Evolutionary conservation across 306 rosid genomes (phyloP).

Genomic region (Trifolium pratense): DNA sequence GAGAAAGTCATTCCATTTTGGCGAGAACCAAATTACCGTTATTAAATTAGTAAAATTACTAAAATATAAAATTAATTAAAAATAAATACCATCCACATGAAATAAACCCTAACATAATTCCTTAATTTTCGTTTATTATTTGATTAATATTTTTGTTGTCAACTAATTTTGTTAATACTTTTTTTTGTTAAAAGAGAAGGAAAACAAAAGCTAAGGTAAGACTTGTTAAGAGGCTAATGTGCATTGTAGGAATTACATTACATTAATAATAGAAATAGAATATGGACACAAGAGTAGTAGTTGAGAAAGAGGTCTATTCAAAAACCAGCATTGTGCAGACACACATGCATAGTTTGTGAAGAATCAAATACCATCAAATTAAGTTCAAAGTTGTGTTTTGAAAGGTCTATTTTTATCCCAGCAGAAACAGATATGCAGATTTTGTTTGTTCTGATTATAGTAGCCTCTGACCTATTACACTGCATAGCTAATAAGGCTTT

Average conservation of each 20-base stretch:
- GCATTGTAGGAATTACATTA: not conserved
- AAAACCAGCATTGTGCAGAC: conserved; percentile 41
- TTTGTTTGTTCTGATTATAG: conserved; percentile 48
- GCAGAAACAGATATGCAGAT: conserved; percentile 38
- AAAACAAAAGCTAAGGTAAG: too few species aligned
- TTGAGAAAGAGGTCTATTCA: conserved; percentile 54
- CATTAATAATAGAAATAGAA: not conserved
- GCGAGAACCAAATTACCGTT: too few species aligned
- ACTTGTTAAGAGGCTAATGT: not conserved
- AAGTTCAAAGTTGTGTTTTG: conserved; percentile 41
- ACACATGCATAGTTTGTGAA: conserved; percentile 42
- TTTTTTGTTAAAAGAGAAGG: too few species aligned
- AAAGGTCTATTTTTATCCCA: conserved; percentile 62
- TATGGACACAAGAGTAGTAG: conserved; percentile 11
- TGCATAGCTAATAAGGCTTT: conserved; percentile 32
- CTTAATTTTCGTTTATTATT: too few species aligned
- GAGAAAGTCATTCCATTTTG: too few species aligned
- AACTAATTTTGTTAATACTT: too few species aligned
- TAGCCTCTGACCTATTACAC: conserved; percentile 45
- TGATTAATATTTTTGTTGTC: too few species aligned
- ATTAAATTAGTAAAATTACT: too few species aligned
- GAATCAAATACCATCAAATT: conserved; percentile 23
- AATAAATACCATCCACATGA: too few species aligned
- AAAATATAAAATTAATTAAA: too few species aligned
- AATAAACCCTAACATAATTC: too few species aligned